These are phyloP conservation scores for Chrysochromulina tobinii DNA, from an alignment of 78 protist species.

Conservation along the genomic window DNA sequence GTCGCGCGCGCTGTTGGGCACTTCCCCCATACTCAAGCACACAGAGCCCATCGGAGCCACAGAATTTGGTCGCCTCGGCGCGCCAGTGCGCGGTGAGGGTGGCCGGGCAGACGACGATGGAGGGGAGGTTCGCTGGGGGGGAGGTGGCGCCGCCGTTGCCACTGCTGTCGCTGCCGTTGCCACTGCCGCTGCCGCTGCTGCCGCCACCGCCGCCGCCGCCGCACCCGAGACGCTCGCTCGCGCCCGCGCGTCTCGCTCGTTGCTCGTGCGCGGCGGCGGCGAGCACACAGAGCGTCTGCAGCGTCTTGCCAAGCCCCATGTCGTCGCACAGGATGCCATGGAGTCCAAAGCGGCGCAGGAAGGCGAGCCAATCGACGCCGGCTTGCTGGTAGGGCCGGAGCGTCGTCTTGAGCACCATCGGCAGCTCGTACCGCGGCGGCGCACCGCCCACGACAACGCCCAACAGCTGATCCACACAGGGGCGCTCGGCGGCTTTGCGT, in stretches of 20 bases:
- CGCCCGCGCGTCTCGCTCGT: slow-evolving; percentile 13
- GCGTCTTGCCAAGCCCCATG: slow-evolving; percentile 98
- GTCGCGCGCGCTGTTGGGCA: not conserved
- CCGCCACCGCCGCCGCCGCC: not conserved
- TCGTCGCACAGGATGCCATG: slow-evolving; percentile 74
- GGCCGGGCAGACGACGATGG: slow-evolving; percentile 92
- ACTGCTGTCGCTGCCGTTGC: not conserved
- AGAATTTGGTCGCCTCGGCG: slow-evolving; percentile 8
- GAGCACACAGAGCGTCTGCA: slow-evolving; percentile 60
- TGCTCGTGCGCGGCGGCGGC: slow-evolving; percentile 63
- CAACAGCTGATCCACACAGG: slow-evolving; percentile 61
- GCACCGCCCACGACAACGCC: not conserved
- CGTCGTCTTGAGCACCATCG: slow-evolving; percentile 56
- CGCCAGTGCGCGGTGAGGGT: slow-evolving; percentile 91
- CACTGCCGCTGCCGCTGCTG: not conserved
- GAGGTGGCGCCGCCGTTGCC: not conserved
- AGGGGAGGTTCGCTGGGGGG: slow-evolving; percentile 40
- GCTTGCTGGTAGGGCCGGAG: slow-evolving; percentile 90
- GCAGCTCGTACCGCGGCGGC: slow-evolving; percentile 43
- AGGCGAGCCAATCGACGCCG: slow-evolving; percentile 91
- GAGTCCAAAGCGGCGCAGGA: slow-evolving; percentile 63
- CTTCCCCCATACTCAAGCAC: not conserved
- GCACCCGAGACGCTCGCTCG: not conserved
- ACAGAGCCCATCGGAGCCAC: not conserved
- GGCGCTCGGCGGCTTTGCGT: slow-evolving; percentile 11